These are phyloP conservation scores for Blepharisma stoltei DNA, from an alignment of 73 alveolate species.

Conservation along the genomic window DNA sequence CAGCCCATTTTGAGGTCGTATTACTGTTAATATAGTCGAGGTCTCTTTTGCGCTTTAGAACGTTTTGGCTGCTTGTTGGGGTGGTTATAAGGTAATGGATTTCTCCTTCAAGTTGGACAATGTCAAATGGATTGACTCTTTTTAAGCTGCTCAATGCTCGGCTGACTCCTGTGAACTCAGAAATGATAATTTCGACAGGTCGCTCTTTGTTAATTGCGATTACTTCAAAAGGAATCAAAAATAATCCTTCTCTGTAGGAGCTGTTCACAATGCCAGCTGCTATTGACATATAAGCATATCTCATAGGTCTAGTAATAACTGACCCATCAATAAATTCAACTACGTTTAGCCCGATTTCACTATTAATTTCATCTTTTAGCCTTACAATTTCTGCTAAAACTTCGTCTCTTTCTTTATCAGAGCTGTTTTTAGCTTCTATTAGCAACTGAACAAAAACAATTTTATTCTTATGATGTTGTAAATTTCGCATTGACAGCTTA, in stretches of 20 bases:
- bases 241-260: conserved; percentile 58
- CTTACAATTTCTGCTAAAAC: conserved; percentile 29
- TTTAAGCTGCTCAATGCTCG: conserved; percentile 54
- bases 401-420: conserved; percentile 28
- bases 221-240: conserved; percentile 64
- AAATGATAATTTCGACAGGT: conserved; percentile 35
- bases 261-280: conserved; percentile 44
- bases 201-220: conserved; percentile 37
- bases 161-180: conserved; percentile 66
- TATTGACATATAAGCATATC: conserved; percentile 33
- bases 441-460: conserved; percentile 33
- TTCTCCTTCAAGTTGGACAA: conserved; percentile 38
- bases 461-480: conserved; percentile 34
- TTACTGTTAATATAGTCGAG: not conserved
- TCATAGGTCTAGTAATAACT: not conserved
- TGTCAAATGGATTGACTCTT: conserved; percentile 61
- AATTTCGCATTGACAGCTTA: conserved; percentile 34
- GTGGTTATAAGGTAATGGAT: not conserved
- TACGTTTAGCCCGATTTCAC: conserved; percentile 1
- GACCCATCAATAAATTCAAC: not conserved
- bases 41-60: not conserved
- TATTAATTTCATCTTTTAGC: conserved; percentile 37
- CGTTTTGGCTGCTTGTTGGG: not conserved
- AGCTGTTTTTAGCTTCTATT: conserved; percentile 35
- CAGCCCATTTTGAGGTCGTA: conserved; percentile 20